These are phyloP conservation scores for Kurtzmaniella natalensis DNA, from an alignment of 1,139 yeast species.

Conservation along the genomic window DNA sequence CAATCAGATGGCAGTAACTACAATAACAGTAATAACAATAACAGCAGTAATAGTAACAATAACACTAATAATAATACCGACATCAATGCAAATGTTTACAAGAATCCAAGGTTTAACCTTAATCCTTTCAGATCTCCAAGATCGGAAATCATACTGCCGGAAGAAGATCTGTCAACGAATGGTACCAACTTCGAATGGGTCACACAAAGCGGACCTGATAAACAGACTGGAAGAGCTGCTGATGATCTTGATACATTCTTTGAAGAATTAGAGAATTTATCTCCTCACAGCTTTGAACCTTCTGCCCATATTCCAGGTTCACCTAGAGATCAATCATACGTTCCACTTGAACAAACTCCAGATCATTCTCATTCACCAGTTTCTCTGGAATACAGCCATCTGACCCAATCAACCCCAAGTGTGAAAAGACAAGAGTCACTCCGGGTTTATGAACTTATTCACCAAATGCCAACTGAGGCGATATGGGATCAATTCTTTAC, in stretches of 20 bases:
- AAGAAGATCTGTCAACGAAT: neutral
- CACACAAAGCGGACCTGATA: neutral
- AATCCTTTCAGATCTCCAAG: slow-evolving; percentile 4
- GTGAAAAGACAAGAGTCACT: slow-evolving; percentile 39
- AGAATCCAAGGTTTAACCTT: neutral
- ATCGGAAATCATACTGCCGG: slow-evolving; percentile 2
- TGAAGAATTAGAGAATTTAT: slow-evolving; percentile 32
- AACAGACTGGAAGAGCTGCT: slow-evolving; percentile 1
- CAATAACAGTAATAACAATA: neutral
- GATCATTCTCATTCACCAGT: neutral
- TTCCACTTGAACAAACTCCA: neutral
- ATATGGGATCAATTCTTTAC: slow-evolving; percentile 78
- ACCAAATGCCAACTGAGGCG: slow-evolving; percentile 62
- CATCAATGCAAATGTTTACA: neutral
- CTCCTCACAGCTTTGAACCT: slow-evolving; percentile 15
- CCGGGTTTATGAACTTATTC: slow-evolving; percentile 56
- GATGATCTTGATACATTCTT: slow-evolving; percentile 41
- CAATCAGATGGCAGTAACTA: neutral
- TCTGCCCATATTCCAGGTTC: neutral
- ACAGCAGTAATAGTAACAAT: neutral
- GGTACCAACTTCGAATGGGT: slow-evolving; percentile 6
- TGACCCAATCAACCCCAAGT: slow-evolving; percentile 10
- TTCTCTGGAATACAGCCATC: slow-evolving; percentile 8
- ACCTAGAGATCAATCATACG: no score
- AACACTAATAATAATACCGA: neutral